Base-by-base conservation (phyloP, 2,329 filamentous ascomycete species). In the Rutstroemia sp. region DNA sequence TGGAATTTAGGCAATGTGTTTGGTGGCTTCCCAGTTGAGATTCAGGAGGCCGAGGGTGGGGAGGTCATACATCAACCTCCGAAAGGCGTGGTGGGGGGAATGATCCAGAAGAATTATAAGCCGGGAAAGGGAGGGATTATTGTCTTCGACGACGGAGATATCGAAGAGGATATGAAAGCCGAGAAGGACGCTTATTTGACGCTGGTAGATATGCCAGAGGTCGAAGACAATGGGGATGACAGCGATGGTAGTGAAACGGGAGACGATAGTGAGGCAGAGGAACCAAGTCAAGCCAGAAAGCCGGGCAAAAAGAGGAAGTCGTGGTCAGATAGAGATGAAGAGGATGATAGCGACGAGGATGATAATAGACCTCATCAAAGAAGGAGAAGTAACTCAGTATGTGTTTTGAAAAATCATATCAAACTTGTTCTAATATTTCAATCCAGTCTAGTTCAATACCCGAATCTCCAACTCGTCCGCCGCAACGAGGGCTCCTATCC, bases 1-100 rank as follows among this genome's bases (percentile, higher is more conserved):
- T 97, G 92, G 91, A 97, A 99, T 69, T 70, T 99, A 67, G 84
- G 83, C 61, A 99, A 99, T 70, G 84, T 97, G 14, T 97, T 97
- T 75, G 91, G 88, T 12, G 88, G 88, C 3, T 82, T 82, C 59
- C 76, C 39, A 77, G 78, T 21, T 73, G 72, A 25, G 73, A 76
- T 5, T 66, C 70, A n/a, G 75, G 71, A 44, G 75, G 76, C 59
- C 72, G 76, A 65, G 69, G 78, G 44, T 21, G 69, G 74, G 38
- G 69, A 61, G 14, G 64, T 69, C 53, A 58, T 68, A 48, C 67
- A 66, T 65, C 76, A 79, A 59, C 80, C 79, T 60, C 81, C 82
- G 6, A 67, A 72, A 10, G 91, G 92, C 8, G 83, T 96, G 3
- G 79, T 82, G 19, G 83, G 83, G 46, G 92, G 92, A 1, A 83